Conservation (phyloP, 2,329 filamentous ascomycete species). For the Xylaria sp. region DNA sequence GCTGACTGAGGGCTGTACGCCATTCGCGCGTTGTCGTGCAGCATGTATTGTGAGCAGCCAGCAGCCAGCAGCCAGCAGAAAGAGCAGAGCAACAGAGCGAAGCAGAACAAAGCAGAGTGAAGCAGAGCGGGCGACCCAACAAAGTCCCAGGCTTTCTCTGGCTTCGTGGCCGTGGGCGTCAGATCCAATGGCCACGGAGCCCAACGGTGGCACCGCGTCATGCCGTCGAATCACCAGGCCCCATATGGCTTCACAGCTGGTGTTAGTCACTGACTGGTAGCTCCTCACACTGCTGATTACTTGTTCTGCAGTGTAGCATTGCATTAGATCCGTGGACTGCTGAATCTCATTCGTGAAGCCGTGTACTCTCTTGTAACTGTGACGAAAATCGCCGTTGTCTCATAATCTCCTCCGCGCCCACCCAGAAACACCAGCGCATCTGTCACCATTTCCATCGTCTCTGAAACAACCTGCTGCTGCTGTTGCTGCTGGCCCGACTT, state of each 20-base stretch:
- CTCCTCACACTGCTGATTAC: not conserved
- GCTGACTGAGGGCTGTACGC: not conserved
- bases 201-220: constrained; percentile 11
- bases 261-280: no score
- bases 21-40: constrained; percentile 4
- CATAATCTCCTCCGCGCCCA: not conserved
- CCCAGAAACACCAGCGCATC: not conserved
- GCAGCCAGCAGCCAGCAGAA: not conserved
- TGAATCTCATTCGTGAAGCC: constrained; percentile 7
- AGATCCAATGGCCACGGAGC: not conserved
- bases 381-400: constrained; percentile 10
- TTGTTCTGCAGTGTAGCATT: constrained; percentile 7
- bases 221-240: constrained; percentile 11
- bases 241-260: not conserved
- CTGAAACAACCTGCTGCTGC: not conserved
- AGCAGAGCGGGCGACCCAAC: constrained; percentile 1
- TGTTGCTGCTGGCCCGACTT: not conserved
- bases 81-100: no score
- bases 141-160: not conserved
- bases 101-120: not conserved
- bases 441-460: constrained; percentile 1
- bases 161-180: not conserved
- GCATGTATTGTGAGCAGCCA: not conserved
- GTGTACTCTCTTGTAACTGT: constrained; percentile 3
- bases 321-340: constrained; percentile 4